Conservation (phyloP, 805 yeast genomes). For the Pichia exigua region DNA sequence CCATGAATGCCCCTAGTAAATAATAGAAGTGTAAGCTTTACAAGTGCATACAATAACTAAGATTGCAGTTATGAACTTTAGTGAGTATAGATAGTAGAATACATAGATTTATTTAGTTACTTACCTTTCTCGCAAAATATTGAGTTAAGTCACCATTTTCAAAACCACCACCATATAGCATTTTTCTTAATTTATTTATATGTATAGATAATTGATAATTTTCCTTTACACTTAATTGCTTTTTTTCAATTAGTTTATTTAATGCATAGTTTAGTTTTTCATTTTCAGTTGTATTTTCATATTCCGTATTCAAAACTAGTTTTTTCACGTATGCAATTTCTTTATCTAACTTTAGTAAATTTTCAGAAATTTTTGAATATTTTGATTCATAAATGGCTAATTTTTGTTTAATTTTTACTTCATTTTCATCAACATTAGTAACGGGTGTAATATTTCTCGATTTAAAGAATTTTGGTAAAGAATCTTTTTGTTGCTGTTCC, state of each 20-base stretch:
- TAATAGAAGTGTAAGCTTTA: slow-evolving; percentile 45
- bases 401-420: neutral
- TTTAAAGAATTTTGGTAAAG: neutral
- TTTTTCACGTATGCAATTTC: neutral
- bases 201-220: slow-evolving; percentile 14
- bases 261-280: slow-evolving; percentile 24
- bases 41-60: slow-evolving; percentile 54
- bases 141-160: slow-evolving; percentile 37
- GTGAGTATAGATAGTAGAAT: neutral
- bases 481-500: neutral
- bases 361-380: neutral
- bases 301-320: neutral
- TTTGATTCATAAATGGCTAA: neutral
- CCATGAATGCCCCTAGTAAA: too few species aligned
- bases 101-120: neutral
- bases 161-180: slow-evolving; percentile 20
- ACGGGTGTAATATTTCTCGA: slow-evolving; percentile 10
- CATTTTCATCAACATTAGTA: neutral
- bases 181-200: slow-evolving; percentile 20
- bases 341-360: neutral
- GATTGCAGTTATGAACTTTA: neutral
- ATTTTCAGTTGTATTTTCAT: slow-evolving; percentile 11
- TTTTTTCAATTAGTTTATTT: slow-evolving; percentile 22
- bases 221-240: slow-evolving; percentile 22
- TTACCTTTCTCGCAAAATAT: slow-evolving; percentile 51